Conservation (phyloP, 192 early-diverging fungal species). For the Thoreauomyces humboldtii region DNA sequence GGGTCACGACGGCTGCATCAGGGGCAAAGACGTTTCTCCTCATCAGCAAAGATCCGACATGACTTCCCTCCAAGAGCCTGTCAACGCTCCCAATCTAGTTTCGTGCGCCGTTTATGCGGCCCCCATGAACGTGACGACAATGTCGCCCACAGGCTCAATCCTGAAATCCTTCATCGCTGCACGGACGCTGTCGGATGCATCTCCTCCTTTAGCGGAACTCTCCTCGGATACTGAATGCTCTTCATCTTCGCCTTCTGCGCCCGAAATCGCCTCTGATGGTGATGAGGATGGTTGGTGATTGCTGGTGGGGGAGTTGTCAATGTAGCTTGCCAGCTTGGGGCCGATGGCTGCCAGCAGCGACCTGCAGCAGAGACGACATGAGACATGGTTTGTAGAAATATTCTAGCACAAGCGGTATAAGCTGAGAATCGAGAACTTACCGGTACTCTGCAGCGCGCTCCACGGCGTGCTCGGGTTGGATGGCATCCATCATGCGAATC, state of each 20-base stretch:
- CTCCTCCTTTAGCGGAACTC: no score
- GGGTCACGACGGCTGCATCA: no score
- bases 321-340: conserved; percentile 4
- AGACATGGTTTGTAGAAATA: background rate
- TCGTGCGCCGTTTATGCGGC: no score
- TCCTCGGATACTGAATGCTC: no score
- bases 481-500: conserved; percentile 38
- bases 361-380: background rate
- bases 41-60: no score
- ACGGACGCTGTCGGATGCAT: background rate
- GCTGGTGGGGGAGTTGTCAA: background rate
- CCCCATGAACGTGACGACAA: conserved; percentile 18
- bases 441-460: conserved; percentile 36
- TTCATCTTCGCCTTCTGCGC: no score
- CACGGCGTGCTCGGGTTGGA: conserved; percentile 39
- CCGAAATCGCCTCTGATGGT: background rate
- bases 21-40: no score
- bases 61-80: no score
- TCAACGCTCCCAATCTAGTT: no score
- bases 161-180: conserved; percentile 12
- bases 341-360: conserved; percentile 10
- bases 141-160: conserved; percentile 11
- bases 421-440: conserved; percentile 14
- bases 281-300: background rate
- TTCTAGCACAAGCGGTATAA: no score